Base-by-base conservation (phyloP, 345 rosid species). In the Cardamine resedifolia region DNA sequence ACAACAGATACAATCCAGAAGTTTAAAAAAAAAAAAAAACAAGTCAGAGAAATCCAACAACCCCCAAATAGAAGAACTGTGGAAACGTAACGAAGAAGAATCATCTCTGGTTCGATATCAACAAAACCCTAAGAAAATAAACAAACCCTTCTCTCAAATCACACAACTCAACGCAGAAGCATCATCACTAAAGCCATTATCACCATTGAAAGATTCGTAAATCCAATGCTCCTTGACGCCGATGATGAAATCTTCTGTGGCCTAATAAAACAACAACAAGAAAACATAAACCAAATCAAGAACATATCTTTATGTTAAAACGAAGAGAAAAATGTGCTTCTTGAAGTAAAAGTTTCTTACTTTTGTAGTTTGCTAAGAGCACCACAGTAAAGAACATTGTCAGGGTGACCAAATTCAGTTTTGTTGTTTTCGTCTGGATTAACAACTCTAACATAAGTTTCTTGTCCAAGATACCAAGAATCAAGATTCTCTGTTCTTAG, bases 401-500 rank as follows among this genome's bases (percentile, higher is more conserved):
- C 96, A 7, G 99, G 99, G 0, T 85, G 20, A 0, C 91, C 87
- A 2, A 96, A 67, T 79, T 96, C 98, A 7, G 98, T 96, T 73
- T 92, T 96, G 89, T 96, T 96, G 28, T 83, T 92, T 20, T 72
- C 82, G 73, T 96, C 98, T 2, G 99, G 98, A 81, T 96, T 96
- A 70, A 96, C 77, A 27, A 96, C 77, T 80, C 96, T 83, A 74
- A 96, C 78, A 70, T 96, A 96, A 0, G 99, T 96, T 76, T 95
- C 99, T 83, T 92, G 97, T 66, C 99, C 99, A 4, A 95, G 96
- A 76, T 95, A 92, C 99, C 99, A 92, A 3, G 92, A 86, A 78
- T 95, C 99, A 0, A 95, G 98, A 79, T 95, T 95, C 80, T 95
- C 97, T 50, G 98, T 81, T 81, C 99, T 86, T 34, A 92, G 81